Evolutionary conservation across 1,284 basidiomycete genomes (phyloP), one percentile per base, ranked within the genome.

Genomic region (Apiotrichum gamsii): DNA sequence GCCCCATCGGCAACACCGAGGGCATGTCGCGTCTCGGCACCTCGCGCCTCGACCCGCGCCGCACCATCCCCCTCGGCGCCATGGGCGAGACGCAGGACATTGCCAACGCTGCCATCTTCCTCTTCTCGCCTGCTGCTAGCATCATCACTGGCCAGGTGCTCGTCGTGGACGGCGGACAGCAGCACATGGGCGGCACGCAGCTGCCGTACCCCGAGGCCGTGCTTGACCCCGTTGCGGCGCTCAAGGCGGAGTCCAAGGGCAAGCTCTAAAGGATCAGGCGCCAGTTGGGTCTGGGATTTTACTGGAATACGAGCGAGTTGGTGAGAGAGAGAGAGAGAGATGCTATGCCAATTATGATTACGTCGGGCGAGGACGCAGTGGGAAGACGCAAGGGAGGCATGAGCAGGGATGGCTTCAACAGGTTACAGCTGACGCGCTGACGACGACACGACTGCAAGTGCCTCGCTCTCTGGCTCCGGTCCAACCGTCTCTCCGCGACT

Each of bases 111-210:
- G 77, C 84, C 0, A 76, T 93, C 3, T 97, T 87, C 74, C 76
- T 98, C 34, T 93, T 96, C 75, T 90, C 88, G 54, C 81, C 83
- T 38, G 90, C 90, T 0, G 90, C 89, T 2, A 77, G 76, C 15
- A 93, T 80, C 70, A 80, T 94, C 48, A 85, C 85, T 0, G 90
- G 89, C 1, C 81, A 85, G 59, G 51, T 65, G 29, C 59, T 69
- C 33, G 66, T 66, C 33, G 66, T 72, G 28, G 72, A 73, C 48
- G 72, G 70, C 14, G 72, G 70, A 1, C 65, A 72, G 29, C 37
- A 53, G 25, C 71, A 73, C 51, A 58, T 66, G 30, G 47, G 60
- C 30, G 45, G 56, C 23, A 32, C 60, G 21, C 25, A 42, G 8
- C 47, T 72, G 31, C 64, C 71, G 3, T 72, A 72, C 51, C 71